These are phyloP conservation scores for Colletotrichum ledebouriae DNA, from an alignment of 2,329 filamentous ascomycete species.

Conservation along the genomic window DNA sequence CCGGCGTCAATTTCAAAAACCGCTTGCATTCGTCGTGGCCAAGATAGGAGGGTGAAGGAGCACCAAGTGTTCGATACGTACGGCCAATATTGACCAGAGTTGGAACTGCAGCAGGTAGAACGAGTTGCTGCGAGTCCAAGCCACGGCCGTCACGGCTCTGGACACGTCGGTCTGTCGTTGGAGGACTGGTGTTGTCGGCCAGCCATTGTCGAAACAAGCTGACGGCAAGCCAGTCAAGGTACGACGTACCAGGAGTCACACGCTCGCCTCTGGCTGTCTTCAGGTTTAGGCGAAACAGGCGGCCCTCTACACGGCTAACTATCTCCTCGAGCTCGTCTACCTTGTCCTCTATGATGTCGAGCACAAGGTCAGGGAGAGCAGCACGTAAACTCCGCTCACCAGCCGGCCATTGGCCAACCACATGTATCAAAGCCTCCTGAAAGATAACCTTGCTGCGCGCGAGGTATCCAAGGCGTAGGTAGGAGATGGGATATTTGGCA, in stretches of 20 bases:
- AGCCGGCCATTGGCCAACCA: conserved; percentile 93
- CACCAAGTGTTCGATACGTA: conserved; percentile 83
- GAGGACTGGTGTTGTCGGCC: conserved; percentile 87
- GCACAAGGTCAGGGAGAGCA: conserved; percentile 79
- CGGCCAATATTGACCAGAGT: conserved; percentile 74
- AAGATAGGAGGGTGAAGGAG: conserved; percentile 75
- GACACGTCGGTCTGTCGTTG: conserved; percentile 56
- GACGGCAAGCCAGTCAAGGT: conserved; percentile 90
- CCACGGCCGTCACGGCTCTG: conserved; percentile 48
- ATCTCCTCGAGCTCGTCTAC: conserved; percentile 90
- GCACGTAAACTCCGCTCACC: conserved; percentile 82
- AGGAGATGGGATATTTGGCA: conserved; percentile 93
- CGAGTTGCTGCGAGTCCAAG: conserved; percentile 50
- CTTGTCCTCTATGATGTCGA: conserved; percentile 95
- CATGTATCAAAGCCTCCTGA: conserved; percentile 89
- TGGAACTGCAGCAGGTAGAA: conserved; percentile 55
- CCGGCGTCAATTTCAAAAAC: conserved; percentile 86
- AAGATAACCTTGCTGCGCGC: conserved; percentile 87
- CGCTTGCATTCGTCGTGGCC: conserved; percentile 89
- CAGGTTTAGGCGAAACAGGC: conserved; percentile 84
- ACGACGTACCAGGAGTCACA: conserved; percentile 82
- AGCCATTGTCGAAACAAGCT: conserved; percentile 93
- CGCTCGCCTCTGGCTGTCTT: conserved; percentile 85
- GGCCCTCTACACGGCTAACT: conserved; percentile 82
- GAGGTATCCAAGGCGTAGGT: conserved; percentile 89